phyloP scores from a whole-genome alignment of 305 asterid species.

The Solanum hybrid region DNA sequence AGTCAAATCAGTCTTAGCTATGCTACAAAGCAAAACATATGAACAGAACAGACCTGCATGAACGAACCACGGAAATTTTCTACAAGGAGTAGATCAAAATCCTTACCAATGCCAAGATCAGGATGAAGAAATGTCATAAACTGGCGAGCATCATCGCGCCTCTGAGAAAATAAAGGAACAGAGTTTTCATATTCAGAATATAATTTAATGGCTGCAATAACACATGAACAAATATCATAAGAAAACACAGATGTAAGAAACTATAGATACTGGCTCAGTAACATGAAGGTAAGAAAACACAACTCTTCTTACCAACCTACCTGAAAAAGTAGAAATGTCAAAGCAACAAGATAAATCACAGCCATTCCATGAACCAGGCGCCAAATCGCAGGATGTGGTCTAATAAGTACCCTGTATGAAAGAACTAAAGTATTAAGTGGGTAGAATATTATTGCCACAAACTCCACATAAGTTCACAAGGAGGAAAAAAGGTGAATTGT shows the following conservation, averaged over 20 bases:
- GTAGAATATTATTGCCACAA: not conserved
- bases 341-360: conserved; percentile 76
- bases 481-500: not conserved
- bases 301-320: conserved; percentile 24
- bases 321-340: conserved; percentile 98
- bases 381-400: conserved; percentile 99
- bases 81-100: conserved; percentile 5
- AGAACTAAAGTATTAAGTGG: not conserved
- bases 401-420: conserved; percentile 68
- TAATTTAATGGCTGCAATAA: not conserved
- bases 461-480: not conserved
- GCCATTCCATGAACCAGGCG: conserved; percentile 98
- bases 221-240: not conserved
- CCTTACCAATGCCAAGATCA: conserved; percentile 89
- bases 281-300: not conserved
- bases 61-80: not conserved
- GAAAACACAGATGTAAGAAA: not conserved
- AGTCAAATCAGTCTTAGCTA: not conserved
- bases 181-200: not conserved
- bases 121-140: conserved; percentile 84
- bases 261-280: not conserved
- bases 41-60: not conserved
- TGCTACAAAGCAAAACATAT: not conserved
- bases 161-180: conserved; percentile 41
- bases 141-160: conserved; percentile 81